Evolutionary conservation across 257 asterid genomes (phyloP), one percentile per base, ranked within the genome.

Genomic region (Parsonsia alboflavescens): DNA sequence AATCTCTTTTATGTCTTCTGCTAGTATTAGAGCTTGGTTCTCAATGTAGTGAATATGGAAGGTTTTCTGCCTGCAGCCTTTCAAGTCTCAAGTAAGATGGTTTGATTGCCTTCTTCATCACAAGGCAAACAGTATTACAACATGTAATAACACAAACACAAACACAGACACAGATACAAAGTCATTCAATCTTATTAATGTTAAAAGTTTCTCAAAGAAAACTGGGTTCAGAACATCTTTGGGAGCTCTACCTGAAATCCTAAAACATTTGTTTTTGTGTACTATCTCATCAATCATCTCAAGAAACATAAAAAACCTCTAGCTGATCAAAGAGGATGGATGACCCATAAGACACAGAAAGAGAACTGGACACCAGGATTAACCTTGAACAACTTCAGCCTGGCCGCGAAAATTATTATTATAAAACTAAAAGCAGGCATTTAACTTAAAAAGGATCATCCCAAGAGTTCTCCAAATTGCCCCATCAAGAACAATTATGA

Each of bases 351-450:
- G 70, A 45, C 16, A 71, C 83, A 50, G 73, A 80, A 62, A 73
- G 33, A 75, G 33, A 75, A 76, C 75, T 82, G 84, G 76, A 74
- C 79, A 80, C 86, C 86, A 80, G 85, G 87, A 81, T 72, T 77
- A 74, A 76, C 65, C 82, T 65, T 54, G 17, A 65, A 65, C 70
- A 50, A 64, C 69, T 64, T 36, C 50, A 9, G 15, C 70, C 70
- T 65, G 50, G 70, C 8, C 70, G 50, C 24, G 15, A 33, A 6
- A 64, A 64, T 64, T 64, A 64, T 65, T 65, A 65, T 39, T 33
- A 33, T 33, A 33, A 39, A 39, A 17, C 50, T 39, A 65, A 65
- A 65, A 46, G 48, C 15, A 19, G 69, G 6, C 78, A 21, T 45
- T 78, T n/a, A 70, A 84, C 76, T 76, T 53, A 33, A 53, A 33